Percentiles rank a stretch among this genome's conserved stretches.
Evolutionary conservation across 2,329 filamentous ascomycete genomes (phyloP).

Genomic region (Colletotrichum shisoi): DNA sequence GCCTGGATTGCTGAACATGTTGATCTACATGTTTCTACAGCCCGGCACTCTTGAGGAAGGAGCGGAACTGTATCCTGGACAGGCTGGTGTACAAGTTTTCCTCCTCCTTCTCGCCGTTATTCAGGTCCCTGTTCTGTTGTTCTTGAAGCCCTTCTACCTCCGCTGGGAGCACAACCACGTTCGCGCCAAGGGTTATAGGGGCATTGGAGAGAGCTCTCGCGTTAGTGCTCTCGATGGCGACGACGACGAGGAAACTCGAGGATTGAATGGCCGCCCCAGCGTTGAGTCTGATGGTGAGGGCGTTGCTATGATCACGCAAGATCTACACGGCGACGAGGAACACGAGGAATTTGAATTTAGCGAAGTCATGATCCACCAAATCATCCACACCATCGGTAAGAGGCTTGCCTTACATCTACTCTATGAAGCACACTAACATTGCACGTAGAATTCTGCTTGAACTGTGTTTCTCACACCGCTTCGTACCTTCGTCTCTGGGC

Average conservation of each 20-base stretch:
- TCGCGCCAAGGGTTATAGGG: slow-evolving; percentile 87
- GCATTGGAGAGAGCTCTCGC: slow-evolving; percentile 85
- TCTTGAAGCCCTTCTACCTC: slow-evolving; percentile 95
- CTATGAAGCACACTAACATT: slow-evolving; percentile 44
- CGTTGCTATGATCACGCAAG: slow-evolving; percentile 86
- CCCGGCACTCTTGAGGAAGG: slow-evolving; percentile 72
- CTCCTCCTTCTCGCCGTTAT: slow-evolving; percentile 82
- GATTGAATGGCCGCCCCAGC: slow-evolving; percentile 64
- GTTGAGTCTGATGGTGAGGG: slow-evolving; percentile 76
- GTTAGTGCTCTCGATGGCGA: slow-evolving; percentile 92
- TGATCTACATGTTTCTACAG: slow-evolving; percentile 99
- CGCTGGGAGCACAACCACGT: slow-evolving; percentile 92
- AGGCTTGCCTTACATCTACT: slow-evolving; percentile 34
- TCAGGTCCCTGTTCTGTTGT: slow-evolving; percentile 89
- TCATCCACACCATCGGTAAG: slow-evolving; percentile 97
- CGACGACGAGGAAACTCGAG: slow-evolving; percentile 77
- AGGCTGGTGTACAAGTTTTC: slow-evolving; percentile 76
- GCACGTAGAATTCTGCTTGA: slow-evolving; percentile 87
- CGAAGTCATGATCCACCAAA: slow-evolving; percentile 98
- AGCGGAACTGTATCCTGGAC: slow-evolving; percentile 78
- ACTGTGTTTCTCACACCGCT: slow-evolving; percentile 98
- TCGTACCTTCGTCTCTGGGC: slow-evolving; percentile 99
- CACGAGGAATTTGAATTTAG: slow-evolving; percentile 98
- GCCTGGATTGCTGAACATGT: slow-evolving; percentile 94
- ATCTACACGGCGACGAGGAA: slow-evolving; percentile 76